Conservation (phyloP, 192 early-diverging fungal species). For the Coemansia sp. region DNA sequence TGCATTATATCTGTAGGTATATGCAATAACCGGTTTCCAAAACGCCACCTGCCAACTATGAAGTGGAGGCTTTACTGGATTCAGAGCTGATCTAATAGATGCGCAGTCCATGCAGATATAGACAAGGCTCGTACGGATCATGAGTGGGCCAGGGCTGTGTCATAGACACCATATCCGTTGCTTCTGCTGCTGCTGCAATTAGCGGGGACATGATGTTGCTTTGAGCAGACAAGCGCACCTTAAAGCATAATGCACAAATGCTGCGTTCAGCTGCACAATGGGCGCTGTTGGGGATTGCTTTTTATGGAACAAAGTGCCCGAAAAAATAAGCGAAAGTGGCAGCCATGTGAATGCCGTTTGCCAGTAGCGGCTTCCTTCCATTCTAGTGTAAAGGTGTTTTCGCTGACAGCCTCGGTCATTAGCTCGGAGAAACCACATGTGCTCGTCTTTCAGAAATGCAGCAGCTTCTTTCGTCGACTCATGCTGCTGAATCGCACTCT, state of each 20-base stretch:
- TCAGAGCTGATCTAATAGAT: background rate
- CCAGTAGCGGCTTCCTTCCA: background rate
- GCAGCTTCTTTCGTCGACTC: too few species aligned
- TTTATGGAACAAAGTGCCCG: background rate
- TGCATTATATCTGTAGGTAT: too few species aligned
- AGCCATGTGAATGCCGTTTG: background rate
- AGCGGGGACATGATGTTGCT: background rate
- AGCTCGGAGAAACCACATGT: background rate
- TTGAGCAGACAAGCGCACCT: background rate
- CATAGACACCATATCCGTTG: too few species aligned
- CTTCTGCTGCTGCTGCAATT: too few species aligned
- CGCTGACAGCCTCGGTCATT: background rate
- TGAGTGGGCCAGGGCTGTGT: background rate
- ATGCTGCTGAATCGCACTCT: too few species aligned
- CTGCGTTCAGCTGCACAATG: background rate
- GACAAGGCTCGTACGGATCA: background rate
- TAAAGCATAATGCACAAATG: background rate
- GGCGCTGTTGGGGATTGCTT: background rate
- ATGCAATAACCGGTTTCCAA: background rate
- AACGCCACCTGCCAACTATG: background rate
- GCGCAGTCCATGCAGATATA: background rate
- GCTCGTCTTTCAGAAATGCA: background rate
- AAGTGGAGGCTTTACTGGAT: background rate
- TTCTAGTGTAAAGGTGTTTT: background rate
- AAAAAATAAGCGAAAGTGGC: background rate